Evolutionary conservation across 2,329 filamentous ascomycete genomes (phyloP), one percentile per base, ranked within the genome.

Genomic region (Arthrobotrys musiformis): DNA sequence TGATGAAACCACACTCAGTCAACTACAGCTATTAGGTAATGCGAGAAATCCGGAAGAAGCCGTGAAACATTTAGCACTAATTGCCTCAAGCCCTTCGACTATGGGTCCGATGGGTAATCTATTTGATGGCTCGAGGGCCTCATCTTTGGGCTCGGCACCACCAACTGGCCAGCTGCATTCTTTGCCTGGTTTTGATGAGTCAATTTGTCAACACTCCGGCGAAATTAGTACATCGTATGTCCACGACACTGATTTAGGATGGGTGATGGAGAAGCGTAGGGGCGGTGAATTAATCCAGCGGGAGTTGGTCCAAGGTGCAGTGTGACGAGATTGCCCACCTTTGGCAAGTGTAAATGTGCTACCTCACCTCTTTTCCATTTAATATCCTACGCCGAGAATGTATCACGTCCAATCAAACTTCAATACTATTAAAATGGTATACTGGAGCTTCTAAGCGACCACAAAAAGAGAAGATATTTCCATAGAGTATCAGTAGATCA

Each of bases 191-290:
- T 44, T 46, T 7, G 73, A 77, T 22, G 66, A 70, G 8, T 33
- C 48, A 28, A 66, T 37, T n/a, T 42, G 44, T 24, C 52, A 70
- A 17, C 42, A 77, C 28, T 17, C 15, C 11, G 22, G 26, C 11
- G 73, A 77, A 13, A 61, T 70, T 9, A 77, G 66, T 26, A 77
- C 73, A 17, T 77, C 73, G 30, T 77, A 77, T 33, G 66, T 77
- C 9, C 73, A 70, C 24, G 73, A 77, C 56, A 46, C 56, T 22
- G 73, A 77, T n/a, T 22, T 77, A 3, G 73, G 73, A 19, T 77
- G 73, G 73, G 73, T 77, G 6, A 70, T 77, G 73, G 73, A 77
- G 46, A 70, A 77, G 46, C 66, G 73, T 15, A 64, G 61, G 50
- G 73, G 73, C 19, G 73, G 73, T 30, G 73, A 77, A 50, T 35